Base-by-base conservation (phyloP, 371 early-diverging fungal species). In the Zychaea mexicana region DNA sequence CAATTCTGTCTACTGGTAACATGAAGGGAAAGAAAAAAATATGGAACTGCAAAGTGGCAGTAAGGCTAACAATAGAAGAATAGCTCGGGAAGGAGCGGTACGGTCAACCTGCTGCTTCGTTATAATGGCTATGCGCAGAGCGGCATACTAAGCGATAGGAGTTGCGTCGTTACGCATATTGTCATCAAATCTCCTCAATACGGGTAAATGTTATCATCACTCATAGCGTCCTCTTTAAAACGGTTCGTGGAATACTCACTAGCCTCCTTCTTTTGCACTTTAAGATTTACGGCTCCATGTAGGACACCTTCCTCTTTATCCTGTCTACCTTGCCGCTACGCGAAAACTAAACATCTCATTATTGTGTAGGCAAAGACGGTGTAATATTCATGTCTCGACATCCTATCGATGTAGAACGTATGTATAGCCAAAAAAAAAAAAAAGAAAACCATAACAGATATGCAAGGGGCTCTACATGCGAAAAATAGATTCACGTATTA, bases 231-330 rank as follows among this genome's bases (percentile, higher is more conserved):
- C 52, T 28, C 28, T 30, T 52, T 42, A 32, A n/a, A n/a, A n/a
- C n/a, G n/a, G n/a, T n/a, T n/a, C n/a, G n/a, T n/a, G n/a, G n/a
- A n/a, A n/a, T n/a, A n/a, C n/a, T n/a, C n/a, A n/a, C n/a, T n/a
- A n/a, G n/a, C n/a, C n/a, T n/a, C n/a, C n/a, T n/a, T n/a, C n/a
- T n/a, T n/a, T n/a, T n/a, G n/a, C n/a, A n/a, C n/a, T n/a, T n/a
- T n/a, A n/a, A 68, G 68, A 38, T 68, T 68, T 57, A 72, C 72
- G 2, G 72, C 72, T 31, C 72, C 72, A 36, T 72, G 72, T 58
- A 19, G 27, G 59, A n/a, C 27, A 17, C 15, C 7, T 42, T 6
- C 13, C n/a, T 27, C 27, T n/a, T n/a, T n/a, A n/a, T n/a, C n/a
- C n/a, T n/a, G n/a, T n/a, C n/a, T n/a, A n/a, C n/a, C n/a, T n/a